Evolutionary conservation across 2,329 filamentous ascomycete species (phyloP), one percentile per base, ranked within the genome.

Genomic region (Ascochyta koolunga): DNA sequence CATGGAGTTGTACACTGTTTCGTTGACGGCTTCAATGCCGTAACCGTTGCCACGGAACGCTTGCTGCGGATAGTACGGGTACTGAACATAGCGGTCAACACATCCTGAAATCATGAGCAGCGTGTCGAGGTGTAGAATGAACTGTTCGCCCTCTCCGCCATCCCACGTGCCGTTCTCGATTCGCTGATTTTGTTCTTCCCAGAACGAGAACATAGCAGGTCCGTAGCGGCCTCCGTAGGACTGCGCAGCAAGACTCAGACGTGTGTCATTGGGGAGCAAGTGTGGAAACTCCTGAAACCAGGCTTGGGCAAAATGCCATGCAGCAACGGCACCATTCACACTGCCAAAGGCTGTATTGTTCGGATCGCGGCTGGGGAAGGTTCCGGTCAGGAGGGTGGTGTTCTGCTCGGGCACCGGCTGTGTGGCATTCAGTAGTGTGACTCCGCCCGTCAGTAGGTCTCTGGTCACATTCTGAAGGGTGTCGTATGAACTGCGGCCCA

Each of bases 41-140:
- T 85, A 86, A 6, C 83, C 83, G 54, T 85, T 85, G 66, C 84
- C 82, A 10, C 50, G 42, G 64, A 78, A 79, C 0, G 83, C 78
- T 46, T 82, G 78, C 3, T 76, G 59, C 2, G 78, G 76, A 53
- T 81, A 83, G 22, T 72, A 74, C 2, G 76, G 75, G 25, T 71
- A 71, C 62, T 81, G 77, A 3, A 78, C 71, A 5, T 77, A 78
- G 49, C 83, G 79, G 0, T 79, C 59, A 25, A 81, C 66, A 15
- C 77, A 77, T 4, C 66, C 61, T 2, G 79, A 64, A 60, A 54
- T 80, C 78, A 32, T 79, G 75, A 64, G 59, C 5, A 84, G 66
- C 0, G 81, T 81, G 58, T 83, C 79, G 11, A 83, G 56, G 41
- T 67, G 46, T 21, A 53, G 43, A 15, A 53, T 27, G 24, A 47